A percentile compares a stretch with the other conserved stretches of the same genome.
phyloP scores from a whole-genome alignment of 2,329 filamentous ascomycete genomes.

The Macrophomina pseudophaseolina region DNA sequence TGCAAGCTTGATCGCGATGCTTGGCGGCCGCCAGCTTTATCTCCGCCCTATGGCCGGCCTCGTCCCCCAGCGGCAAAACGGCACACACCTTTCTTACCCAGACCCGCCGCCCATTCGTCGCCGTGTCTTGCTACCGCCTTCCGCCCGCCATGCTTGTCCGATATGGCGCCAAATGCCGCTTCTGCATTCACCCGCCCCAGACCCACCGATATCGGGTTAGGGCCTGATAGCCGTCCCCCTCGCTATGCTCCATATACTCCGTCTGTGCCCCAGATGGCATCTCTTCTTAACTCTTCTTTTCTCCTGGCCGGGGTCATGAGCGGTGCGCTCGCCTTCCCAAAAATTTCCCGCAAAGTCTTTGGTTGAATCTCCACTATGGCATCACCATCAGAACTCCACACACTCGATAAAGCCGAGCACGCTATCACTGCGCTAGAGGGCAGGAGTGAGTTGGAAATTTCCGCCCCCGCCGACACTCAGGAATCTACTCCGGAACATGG shows the following conservation, averaged over 20 bases:
- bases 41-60: conserved; percentile 12
- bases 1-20: not conserved
- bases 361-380: not conserved
- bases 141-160: not conserved
- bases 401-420: not conserved
- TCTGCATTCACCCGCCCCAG: not conserved
- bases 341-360: not conserved
- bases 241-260: conserved; percentile 5
- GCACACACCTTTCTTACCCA: conserved; percentile 5
- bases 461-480: not conserved
- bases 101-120: not conserved
- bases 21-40: not conserved
- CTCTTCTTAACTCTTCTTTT: not conserved
- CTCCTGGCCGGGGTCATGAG: not conserved
- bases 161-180: conserved; percentile 8
- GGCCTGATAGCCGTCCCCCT: not conserved
- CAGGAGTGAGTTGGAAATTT: not conserved
- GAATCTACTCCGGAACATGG: not conserved
- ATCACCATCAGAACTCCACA: not conserved
- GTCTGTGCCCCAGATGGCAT: not conserved
- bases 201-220: conserved; percentile 19
- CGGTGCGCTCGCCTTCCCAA: not conserved
- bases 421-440: not conserved
- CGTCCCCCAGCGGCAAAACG: not conserved
- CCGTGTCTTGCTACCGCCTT: not conserved